These are phyloP conservation scores for Trypanosoma theileri DNA, from an alignment of 208 protist species.

Conservation along the genomic window DNA sequence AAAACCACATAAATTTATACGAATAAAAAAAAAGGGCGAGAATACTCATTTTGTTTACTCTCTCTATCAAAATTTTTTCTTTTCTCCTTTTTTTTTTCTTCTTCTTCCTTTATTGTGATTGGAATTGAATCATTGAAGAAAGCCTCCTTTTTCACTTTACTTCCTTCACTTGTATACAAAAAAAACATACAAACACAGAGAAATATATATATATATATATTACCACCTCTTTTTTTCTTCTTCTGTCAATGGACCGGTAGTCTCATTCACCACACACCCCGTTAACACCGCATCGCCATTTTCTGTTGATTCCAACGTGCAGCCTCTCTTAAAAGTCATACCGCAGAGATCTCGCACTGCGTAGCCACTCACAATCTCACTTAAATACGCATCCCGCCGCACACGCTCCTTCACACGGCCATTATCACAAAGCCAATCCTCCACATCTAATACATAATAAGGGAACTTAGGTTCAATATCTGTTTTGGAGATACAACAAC, in stretches of 20 bases:
- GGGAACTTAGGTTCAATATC: slow-evolving; percentile 35
- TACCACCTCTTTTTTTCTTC: slow-evolving; percentile 14
- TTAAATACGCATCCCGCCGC: slow-evolving; percentile 43
- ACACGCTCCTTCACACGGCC: slow-evolving; percentile 75
- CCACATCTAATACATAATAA: slow-evolving; percentile 61
- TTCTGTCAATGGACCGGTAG: slow-evolving; percentile 5
- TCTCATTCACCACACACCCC: slow-evolving; percentile 34
- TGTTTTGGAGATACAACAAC: slow-evolving; percentile 54
- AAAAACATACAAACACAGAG: not conserved
- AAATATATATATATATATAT: slow-evolving; percentile 1
- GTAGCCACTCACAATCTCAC: slow-evolving; percentile 43
- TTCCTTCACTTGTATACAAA: no score
- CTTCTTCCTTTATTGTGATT: no score
- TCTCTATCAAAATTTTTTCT: no score
- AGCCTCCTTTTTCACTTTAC: no score
- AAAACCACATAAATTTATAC: no score
- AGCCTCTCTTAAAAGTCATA: slow-evolving; percentile 59
- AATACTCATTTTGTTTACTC: no score
- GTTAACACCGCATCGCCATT: slow-evolving; percentile 12
- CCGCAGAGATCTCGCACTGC: slow-evolving; percentile 60
- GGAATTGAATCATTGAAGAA: no score
- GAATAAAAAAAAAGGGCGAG: no score
- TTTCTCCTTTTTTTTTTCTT: no score
- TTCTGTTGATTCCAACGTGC: slow-evolving; percentile 25
- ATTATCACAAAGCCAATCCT: slow-evolving; percentile 75